Base-by-base conservation (phyloP, 2,329 filamentous ascomycete genomes). In the Leptosphaerulina australis region DNA sequence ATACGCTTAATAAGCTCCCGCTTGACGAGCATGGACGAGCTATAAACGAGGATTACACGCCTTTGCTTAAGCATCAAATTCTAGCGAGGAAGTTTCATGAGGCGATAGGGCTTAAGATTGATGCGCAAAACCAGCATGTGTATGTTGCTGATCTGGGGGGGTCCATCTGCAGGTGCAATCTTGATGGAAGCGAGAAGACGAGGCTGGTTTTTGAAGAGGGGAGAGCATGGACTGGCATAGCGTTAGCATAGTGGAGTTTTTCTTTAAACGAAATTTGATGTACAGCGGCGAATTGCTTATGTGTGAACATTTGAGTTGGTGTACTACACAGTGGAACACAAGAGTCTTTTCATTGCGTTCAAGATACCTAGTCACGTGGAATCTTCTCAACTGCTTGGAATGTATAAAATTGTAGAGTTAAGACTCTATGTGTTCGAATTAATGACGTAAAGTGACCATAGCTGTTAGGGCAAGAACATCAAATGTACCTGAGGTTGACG, bases 1-100 rank as follows among this genome's bases (percentile, higher is more conserved):
- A 82, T 62, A 77, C 76, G 9, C 54, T 86, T 48, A 83, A 83
- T 61, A 63, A 72, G 7, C 70, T 68, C 1, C 34, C 34, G 9
- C 25, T 53, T 4, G 45, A 34, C 5, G n/a, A 2, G 12, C 22
- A 43, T 24, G 36, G 30, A 10, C 5, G n/a, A 18, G 30, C 5
- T 3, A 3, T 3, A 10, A 10, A 18, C 10, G 12, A 5, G 2
- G 12, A 33, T 18, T 7, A 10, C 17, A 33, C 30, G 5, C 30
- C 30, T 15, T 18, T 15, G 5, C 17, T 33, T 5, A 33, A 18
- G 12, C 30, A 33, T 15, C 14, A 41, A 7, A 18, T n/a, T 22
- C 26, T 65, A 35, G 56, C 61, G 6, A 55, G 44, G 2, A 48
- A 55, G 14, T 52, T 65, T 5, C 52, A 64, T 18, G 59, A 64